Evolutionary conservation across 768 basidiomycete genomes (phyloP).

Genomic region (Leccinum aurantiacum): DNA sequence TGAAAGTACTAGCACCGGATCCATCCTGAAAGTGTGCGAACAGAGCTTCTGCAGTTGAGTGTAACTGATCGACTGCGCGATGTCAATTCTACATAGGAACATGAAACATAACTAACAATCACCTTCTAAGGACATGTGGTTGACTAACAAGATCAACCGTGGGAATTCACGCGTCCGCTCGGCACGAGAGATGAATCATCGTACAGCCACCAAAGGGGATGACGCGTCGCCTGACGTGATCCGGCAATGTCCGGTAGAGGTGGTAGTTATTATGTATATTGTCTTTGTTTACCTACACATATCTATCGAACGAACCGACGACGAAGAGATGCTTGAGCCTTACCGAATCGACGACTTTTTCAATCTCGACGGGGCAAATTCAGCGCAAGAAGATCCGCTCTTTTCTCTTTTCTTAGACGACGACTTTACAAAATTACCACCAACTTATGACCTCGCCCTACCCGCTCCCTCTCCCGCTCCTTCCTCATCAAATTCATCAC

Average conservation of each 20-base stretch:
- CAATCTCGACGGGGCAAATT: constrained; percentile 57
- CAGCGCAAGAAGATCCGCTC: constrained; percentile 32
- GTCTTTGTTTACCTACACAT: neutral
- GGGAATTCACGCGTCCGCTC: too few relatives aligned
- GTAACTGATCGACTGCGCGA: too few relatives aligned
- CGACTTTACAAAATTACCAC: constrained; percentile 34
- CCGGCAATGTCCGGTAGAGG: neutral
- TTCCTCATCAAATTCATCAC: constrained; percentile 22
- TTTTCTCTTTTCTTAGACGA: constrained; percentile 51
- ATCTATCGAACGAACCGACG: neutral
- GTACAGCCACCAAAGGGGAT: too few relatives aligned
- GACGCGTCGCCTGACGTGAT: neutral
- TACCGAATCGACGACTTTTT: constrained; percentile 57
- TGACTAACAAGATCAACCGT: too few relatives aligned
- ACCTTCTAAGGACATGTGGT: too few relatives aligned
- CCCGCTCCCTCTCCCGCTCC: constrained; percentile 28
- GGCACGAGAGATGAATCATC: too few relatives aligned
- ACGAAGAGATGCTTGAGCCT: constrained; percentile 21
- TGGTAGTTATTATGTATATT: too few relatives aligned
- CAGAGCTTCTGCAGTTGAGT: too few relatives aligned
- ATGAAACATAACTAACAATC: neutral
- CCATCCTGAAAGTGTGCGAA: neutral
- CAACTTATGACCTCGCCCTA: constrained; percentile 29
- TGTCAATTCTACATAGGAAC: too few relatives aligned
- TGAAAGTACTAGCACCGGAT: neutral